Percentiles rank a stretch among this genome's conserved stretches.
Conservation (phyloP, 805 yeast species). For the Schizosaccharomyces lindneri region DNA sequence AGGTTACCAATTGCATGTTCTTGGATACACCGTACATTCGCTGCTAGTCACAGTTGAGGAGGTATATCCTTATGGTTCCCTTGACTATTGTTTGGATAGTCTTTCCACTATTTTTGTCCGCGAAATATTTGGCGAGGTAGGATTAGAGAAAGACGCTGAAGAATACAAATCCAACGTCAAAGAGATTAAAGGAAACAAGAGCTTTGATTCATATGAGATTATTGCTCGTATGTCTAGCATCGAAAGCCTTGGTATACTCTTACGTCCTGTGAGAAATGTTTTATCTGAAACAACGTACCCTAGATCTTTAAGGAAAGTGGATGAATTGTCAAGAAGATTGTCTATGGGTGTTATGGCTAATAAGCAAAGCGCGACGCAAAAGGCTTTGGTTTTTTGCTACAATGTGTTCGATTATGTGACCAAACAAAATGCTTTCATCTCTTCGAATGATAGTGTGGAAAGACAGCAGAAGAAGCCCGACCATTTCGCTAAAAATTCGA, state of each 20-base stretch:
- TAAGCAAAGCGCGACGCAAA: conserved; percentile 28
- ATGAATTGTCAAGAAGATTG: conserved; percentile 52
- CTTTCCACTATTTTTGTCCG: conserved; percentile 64
- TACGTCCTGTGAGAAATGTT: conserved; percentile 44
- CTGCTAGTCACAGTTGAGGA: conserved; percentile 31
- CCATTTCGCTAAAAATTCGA: conserved; percentile 31
- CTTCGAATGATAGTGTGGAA: conserved; percentile 35
- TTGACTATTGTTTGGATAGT: conserved; percentile 35
- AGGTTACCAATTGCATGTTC: conserved; percentile 83
- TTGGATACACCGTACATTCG: conserved; percentile 67
- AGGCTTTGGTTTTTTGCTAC: conserved; percentile 44
- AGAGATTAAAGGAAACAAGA: conserved; percentile 72
- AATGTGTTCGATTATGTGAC: conserved; percentile 38
- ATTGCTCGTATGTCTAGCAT: conserved; percentile 40
- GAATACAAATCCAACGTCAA: conserved; percentile 67
- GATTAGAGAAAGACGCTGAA: conserved; percentile 84
- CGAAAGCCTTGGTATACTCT: conserved; percentile 27
- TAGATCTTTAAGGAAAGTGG: conserved; percentile 48
- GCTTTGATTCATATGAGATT: conserved; percentile 68
- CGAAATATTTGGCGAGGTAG: conserved; percentile 74
- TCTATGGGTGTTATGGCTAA: conserved; percentile 61
- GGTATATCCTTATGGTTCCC: conserved; percentile 36
- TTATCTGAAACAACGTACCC: conserved; percentile 38
- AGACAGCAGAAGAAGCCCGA: background rate
- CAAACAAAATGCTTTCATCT: conserved; percentile 14